Percentiles rank a stretch among this genome's conserved stretches.
Evolutionary conservation across 441 rosid genomes (phyloP).

Genomic region (Adansonia grandidieri): DNA sequence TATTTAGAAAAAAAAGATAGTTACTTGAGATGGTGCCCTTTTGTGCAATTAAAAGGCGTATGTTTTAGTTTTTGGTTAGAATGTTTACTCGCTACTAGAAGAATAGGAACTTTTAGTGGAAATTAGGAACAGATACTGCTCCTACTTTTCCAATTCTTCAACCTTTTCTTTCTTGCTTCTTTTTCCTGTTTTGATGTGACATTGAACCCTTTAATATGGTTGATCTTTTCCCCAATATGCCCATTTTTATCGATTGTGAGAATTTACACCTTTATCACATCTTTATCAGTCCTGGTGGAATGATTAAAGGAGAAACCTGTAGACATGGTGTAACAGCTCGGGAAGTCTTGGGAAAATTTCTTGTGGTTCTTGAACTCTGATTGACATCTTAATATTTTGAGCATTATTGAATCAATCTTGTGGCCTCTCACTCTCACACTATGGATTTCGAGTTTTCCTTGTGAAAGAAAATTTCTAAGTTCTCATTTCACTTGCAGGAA

Average conservation of each 20-base stretch:
- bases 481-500: conserved; percentile 42
- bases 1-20: neutral
- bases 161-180: conserved; percentile 22
- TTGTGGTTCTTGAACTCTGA: neutral
- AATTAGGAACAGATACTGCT: neutral
- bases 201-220: conserved; percentile 31
- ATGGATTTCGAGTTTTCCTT: neutral
- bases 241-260: conserved; percentile 23
- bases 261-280: too few species aligned
- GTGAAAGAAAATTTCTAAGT: conserved; percentile 15
- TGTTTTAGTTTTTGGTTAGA: neutral
- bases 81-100: neutral
- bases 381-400: neutral
- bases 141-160: conserved; percentile 3
- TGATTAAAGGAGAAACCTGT: neutral
- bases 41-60: neutral
- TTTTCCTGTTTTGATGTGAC: conserved; percentile 27
- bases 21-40: neutral
- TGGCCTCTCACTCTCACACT: neutral
- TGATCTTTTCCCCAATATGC: neutral
- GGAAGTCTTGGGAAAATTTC: neutral
- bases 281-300: conserved; percentile 11
- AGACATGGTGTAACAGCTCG: neutral
- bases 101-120: conserved; percentile 16
- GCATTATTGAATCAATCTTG: neutral